Evolutionary conservation across 1,139 yeast genomes (phyloP).

Genomic region (Taphrina communis): DNA sequence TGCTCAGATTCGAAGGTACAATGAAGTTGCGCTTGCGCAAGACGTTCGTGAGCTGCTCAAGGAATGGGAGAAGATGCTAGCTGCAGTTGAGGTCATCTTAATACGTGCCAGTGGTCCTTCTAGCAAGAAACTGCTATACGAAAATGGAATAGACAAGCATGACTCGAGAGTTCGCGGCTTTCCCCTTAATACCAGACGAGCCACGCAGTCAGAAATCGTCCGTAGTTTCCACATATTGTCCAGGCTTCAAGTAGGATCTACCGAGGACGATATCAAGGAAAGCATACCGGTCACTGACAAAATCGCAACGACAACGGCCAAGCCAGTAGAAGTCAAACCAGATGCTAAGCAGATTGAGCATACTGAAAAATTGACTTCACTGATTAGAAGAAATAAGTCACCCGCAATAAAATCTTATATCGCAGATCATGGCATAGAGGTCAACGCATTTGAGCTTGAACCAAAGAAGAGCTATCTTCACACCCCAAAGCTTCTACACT

Average conservation of each 20-base stretch:
- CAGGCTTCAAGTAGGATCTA: conserved; percentile 62
- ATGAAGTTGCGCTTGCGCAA: conserved; percentile 78
- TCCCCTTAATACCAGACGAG: conserved; percentile 90
- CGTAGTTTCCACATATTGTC: conserved; percentile 83
- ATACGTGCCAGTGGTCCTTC: conserved; percentile 81
- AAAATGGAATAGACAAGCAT: conserved; percentile 56
- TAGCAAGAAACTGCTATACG: conserved; percentile 68
- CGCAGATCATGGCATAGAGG: conserved; percentile 58
- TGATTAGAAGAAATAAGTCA: conserved; percentile 76
- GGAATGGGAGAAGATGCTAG: conserved; percentile 67
- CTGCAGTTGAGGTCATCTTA: conserved; percentile 70
- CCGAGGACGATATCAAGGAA: conserved; percentile 54
- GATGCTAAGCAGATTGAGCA: conserved; percentile 55
- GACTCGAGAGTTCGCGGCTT: conserved; percentile 69
- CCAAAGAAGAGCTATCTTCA: conserved; percentile 62
- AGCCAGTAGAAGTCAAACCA: conserved; percentile 43
- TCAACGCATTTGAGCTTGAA: conserved; percentile 55
- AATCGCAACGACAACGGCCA: conserved; percentile 46
- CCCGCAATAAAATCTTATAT: conserved; percentile 72
- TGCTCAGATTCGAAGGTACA: conserved; percentile 82
- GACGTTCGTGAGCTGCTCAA: conserved; percentile 74
- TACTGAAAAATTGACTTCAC: conserved; percentile 62
- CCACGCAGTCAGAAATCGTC: conserved; percentile 80
- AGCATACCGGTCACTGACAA: conserved; percentile 45
- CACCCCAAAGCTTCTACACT: conserved; percentile 80